Evolutionary conservation across 2,329 filamentous ascomycete genomes (phyloP).

Genomic region (Escovopsis sp.): DNA sequence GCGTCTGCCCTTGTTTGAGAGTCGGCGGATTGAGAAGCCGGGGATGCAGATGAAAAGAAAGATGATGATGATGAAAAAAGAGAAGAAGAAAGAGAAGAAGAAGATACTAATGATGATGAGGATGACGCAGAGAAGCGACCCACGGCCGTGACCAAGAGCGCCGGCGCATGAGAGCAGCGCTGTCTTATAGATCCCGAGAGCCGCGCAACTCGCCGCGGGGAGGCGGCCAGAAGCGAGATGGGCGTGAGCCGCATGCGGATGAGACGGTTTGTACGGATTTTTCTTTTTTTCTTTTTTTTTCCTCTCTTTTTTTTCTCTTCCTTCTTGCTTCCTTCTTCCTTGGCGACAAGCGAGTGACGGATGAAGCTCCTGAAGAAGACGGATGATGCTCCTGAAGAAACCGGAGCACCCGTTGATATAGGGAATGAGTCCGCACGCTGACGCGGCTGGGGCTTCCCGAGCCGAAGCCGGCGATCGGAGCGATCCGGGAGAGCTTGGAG

Average conservation of each 20-base stretch:
- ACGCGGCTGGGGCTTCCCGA: too few relatives aligned
- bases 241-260: constrained; percentile 9
- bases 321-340: too few relatives aligned
- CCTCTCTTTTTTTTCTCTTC: background rate
- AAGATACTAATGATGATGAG: background rate
- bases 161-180: constrained; percentile 4
- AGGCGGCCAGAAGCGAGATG: constrained; percentile 6
- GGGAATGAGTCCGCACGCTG: too few relatives aligned
- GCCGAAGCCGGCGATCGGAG: too few relatives aligned
- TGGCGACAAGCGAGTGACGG: too few relatives aligned
- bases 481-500: too few relatives aligned
- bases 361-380: background rate
- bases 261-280: background rate
- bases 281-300: background rate
- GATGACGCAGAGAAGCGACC: background rate
- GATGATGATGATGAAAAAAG: constrained; percentile 1
- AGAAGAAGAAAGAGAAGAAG: constrained; percentile 1
- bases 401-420: too few relatives aligned
- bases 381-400: background rate
- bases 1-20: background rate
- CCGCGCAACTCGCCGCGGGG: constrained; percentile 7
- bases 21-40: constrained; percentile 3
- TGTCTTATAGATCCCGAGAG: constrained; percentile 8
- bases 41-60: constrained; percentile 1
- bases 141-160: background rate